phyloP scores from a whole-genome alignment of 2,329 filamentous ascomycete species.

The Trichoderma atroviride region DNA sequence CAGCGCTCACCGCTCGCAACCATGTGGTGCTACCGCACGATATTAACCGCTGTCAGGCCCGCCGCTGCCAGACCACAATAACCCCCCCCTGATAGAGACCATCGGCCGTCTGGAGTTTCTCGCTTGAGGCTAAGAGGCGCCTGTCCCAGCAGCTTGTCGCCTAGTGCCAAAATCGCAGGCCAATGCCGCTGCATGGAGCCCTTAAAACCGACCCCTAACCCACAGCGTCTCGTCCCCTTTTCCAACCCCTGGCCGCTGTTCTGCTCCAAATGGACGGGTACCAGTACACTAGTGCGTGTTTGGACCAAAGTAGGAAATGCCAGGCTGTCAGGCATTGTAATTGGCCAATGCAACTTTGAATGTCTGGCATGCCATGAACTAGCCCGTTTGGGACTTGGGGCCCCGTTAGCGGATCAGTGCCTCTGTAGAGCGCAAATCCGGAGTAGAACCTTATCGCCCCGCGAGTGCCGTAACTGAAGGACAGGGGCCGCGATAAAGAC shows the following conservation, averaged over 20 bases:
- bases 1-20: slow-evolving; percentile 8
- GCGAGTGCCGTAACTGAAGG: slow-evolving; percentile 26
- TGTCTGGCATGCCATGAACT: neutral
- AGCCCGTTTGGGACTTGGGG: neutral
- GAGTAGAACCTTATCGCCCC: slow-evolving; percentile 15
- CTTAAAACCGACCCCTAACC: slow-evolving; percentile 24
- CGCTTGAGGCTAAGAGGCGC: slow-evolving; percentile 3
- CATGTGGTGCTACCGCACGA: neutral
- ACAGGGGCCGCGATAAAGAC: slow-evolving; percentile 20
- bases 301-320: slow-evolving; percentile 8
- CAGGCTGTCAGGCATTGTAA: slow-evolving; percentile 4
- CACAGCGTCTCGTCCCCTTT: slow-evolving; percentile 17
- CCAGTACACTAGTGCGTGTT: neutral
- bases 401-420: neutral
- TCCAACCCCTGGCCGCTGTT: neutral
- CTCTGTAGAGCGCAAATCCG: neutral
- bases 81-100: slow-evolving; percentile 5
- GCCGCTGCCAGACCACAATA: neutral
- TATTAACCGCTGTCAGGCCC: slow-evolving; percentile 18
- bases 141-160: neutral
- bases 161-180: slow-evolving; percentile 7
- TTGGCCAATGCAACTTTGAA: slow-evolving; percentile 4
- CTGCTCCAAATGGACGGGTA: slow-evolving; percentile 1
- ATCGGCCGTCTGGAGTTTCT: neutral
- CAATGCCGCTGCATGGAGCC: slow-evolving; percentile 20